Percentiles rank a stretch among this genome's conserved stretches.
phyloP scores from a whole-genome alignment of 129 eudicot genomes.

The Ambrosia artemisiifolia region DNA sequence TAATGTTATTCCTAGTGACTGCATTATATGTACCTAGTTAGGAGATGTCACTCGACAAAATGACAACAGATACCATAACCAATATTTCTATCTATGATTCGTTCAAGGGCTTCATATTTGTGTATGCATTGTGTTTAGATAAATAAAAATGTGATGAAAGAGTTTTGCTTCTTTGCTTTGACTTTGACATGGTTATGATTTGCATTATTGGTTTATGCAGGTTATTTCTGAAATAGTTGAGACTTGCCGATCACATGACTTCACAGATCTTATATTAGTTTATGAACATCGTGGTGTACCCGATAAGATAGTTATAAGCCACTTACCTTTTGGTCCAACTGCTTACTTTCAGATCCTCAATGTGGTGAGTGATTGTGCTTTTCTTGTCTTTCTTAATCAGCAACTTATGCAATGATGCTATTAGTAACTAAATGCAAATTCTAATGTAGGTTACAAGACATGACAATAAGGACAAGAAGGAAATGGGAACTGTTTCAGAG shows the following conservation, averaged over 20 bases:
- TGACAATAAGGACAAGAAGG: slow-evolving; percentile 87
- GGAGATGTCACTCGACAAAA: not conserved
- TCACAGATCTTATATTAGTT: slow-evolving; percentile 81
- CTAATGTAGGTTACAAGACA: slow-evolving; percentile 84
- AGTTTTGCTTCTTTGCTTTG: not conserved
- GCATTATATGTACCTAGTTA: not conserved
- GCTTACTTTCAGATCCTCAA: slow-evolving; percentile 79
- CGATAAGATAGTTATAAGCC: slow-evolving; percentile 70
- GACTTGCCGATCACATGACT: slow-evolving; percentile 78
- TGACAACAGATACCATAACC: too few species aligned
- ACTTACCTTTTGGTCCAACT: slow-evolving; percentile 97
- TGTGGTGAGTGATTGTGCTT: slow-evolving; percentile 65
- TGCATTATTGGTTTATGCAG: slow-evolving; percentile 37
- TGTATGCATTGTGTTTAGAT: not conserved
- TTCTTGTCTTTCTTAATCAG: not conserved
- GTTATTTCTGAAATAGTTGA: slow-evolving; percentile 86
- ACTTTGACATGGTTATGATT: not conserved
- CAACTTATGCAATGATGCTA: not conserved
- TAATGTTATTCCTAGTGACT: not conserved
- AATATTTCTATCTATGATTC: not conserved
- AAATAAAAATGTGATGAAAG: not conserved
- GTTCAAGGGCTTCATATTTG: not conserved
- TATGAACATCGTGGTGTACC: slow-evolving; percentile 98
- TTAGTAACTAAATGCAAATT: not conserved
- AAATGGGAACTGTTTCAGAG: slow-evolving; percentile 90